Evolutionary conservation across 2,329 filamentous ascomycete genomes (phyloP), one percentile per base, ranked within the genome.

Genomic region (Beauveria scarabaeidicola): DNA sequence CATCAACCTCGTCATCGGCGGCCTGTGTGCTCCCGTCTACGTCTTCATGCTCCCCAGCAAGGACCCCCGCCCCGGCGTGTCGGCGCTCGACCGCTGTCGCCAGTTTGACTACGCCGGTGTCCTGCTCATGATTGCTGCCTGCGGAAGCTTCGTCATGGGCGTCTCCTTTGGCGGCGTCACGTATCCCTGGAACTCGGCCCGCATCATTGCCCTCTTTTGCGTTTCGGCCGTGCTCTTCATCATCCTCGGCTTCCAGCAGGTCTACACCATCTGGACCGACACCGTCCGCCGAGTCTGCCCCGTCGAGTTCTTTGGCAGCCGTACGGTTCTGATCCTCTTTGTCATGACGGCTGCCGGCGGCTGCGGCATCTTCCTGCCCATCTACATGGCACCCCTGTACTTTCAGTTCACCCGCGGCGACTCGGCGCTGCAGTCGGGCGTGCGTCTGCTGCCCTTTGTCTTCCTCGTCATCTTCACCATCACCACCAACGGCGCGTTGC

Each of bases 1-100:
- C 8, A 78, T 84, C 69, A 83, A 83, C 61, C 70, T 83, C 1
- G 68, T 78, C 38, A 74, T 77, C 4, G 80, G 69, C 5, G 75
- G 64, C 40, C 65, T 74, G 23, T 64, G 65, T 5, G 62, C 70
- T 1, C 69, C 69, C 1, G 63, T 61, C 0, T 72, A 66, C 58
- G 2, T 72, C 43, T 68, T 67, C 19, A 27, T 67, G 8, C 36
- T 72, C 4, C 70, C 69, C 5, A 50, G 36, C 15, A 53, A 66
- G 13, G 27, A 64, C 61, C 19, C 38, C 63, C 0, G 44, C 66
- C 48, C 61, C 2, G 67, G 64, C 5, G 59, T 64, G 3, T 52
- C 63, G 0, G 40, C 71, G 3, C 58, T 15, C 5, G 55, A 71
- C 7, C 72, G 70, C 9, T 36, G 74, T 1, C 52, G 59, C 3